Conservation (phyloP, 169 alveolate genomes). For the Toxoplasma gondii region DNA sequence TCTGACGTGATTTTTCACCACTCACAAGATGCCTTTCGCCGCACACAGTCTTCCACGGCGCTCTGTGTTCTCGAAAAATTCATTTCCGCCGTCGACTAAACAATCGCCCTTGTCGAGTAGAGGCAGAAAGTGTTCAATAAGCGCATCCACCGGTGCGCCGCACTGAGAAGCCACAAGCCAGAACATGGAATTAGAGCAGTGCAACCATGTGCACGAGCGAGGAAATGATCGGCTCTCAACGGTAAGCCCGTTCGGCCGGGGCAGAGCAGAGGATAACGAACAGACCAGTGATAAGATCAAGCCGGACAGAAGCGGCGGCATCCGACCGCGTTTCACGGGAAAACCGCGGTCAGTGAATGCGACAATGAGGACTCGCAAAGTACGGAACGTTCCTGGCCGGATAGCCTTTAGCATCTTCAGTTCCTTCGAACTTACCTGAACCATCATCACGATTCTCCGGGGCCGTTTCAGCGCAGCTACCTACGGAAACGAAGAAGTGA, state of each 20-base stretch:
- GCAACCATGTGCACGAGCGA: too few relatives aligned
- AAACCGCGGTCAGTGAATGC: too few relatives aligned
- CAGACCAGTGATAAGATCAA: too few relatives aligned
- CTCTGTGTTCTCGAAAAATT: constrained; percentile 84
- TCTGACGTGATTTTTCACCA: not conserved
- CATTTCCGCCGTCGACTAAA: constrained; percentile 87
- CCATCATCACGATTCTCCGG: constrained; percentile 79
- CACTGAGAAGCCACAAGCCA: constrained; percentile 41
- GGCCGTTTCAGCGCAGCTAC: constrained; percentile 77
- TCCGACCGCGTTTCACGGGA: too few relatives aligned
- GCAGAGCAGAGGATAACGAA: too few relatives aligned
- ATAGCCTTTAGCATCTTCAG: too few relatives aligned
- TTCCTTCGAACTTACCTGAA: constrained; percentile 72
- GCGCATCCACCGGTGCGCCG: constrained; percentile 78
- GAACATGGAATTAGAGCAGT: not conserved
- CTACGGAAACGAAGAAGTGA: constrained; percentile 37
- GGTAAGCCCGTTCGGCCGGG: too few relatives aligned
- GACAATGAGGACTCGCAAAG: too few relatives aligned
- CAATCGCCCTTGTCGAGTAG: constrained; percentile 77
- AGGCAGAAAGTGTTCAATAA: constrained; percentile 69
- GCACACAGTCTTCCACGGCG: constrained; percentile 72
- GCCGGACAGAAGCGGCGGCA: too few relatives aligned
- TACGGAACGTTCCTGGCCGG: too few relatives aligned
- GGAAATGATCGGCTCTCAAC: too few relatives aligned
- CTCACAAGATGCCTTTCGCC: constrained; percentile 68